phyloP scores from a whole-genome alignment of 2,329 filamentous ascomycete species.

The Apiospora sp. region DNA sequence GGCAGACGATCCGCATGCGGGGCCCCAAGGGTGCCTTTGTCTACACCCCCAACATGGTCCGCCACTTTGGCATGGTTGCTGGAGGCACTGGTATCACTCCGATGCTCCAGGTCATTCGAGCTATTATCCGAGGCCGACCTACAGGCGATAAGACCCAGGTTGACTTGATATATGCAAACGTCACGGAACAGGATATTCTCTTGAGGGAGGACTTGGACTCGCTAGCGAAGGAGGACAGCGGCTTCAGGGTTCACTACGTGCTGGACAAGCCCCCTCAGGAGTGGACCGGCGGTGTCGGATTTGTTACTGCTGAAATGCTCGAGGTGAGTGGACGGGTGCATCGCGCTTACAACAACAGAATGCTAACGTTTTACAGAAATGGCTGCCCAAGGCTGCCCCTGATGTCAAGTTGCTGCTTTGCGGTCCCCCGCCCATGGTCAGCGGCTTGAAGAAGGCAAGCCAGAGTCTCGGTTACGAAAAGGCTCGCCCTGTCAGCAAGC shows the following conservation, averaged over 20 bases:
- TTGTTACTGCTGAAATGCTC: conserved; percentile 96
- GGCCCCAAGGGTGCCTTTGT: conserved; percentile 98
- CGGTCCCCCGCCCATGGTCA: conserved; percentile 95
- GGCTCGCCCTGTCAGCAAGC: conserved; percentile 93
- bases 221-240: conserved; percentile 77
- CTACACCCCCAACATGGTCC: conserved; percentile 96
- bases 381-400: conserved; percentile 79
- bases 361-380: conserved; percentile 64
- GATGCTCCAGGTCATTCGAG: conserved; percentile 96
- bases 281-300: conserved; percentile 93
- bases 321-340: conserved; percentile 60
- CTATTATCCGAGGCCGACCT: conserved; percentile 82
- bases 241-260: conserved; percentile 91
- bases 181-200: conserved; percentile 90
- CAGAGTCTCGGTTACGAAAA: conserved; percentile 91
- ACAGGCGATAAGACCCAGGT: conserved; percentile 87
- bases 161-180: conserved; percentile 96
- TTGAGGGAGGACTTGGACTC: conserved; percentile 90
- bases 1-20: conserved; percentile 86
- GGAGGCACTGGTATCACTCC: conserved; percentile 98
- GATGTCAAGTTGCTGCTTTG: conserved; percentile 96
- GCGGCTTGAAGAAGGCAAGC: conserved; percentile 94
- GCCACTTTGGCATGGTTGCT: conserved; percentile 96
- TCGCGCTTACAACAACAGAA: not conserved
- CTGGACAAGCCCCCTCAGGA: conserved; percentile 93